Base-by-base conservation (phyloP, 2,329 filamentous ascomycete species). In the Aspergillus sp. region DNA sequence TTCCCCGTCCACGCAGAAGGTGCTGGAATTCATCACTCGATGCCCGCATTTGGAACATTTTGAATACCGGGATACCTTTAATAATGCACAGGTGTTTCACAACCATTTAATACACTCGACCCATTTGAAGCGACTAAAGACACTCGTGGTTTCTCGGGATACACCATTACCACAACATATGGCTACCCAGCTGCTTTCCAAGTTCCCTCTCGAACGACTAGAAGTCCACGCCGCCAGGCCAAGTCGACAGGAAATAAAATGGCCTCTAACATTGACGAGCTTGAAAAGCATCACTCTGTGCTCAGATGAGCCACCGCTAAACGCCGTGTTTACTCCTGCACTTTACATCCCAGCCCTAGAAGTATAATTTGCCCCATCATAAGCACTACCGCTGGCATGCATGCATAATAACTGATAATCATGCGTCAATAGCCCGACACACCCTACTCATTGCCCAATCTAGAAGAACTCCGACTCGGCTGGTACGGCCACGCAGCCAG, bases 11-110 rank as follows among this genome's bases (percentile, higher is more conserved):
- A 54, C 54, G 0, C 48, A 57, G 0, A 64, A 53, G 29, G 55
- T 52, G 3, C 48, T 67, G 10, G 58, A 65, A 33, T 58, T 61
- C 30, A 35, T 68, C 4, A 63, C 64, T 48, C 54, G 64, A 42
- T 70, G 66, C 41, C 60, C 59, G 3, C 55, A 57, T n/a, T 36
- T 70, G 1, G 58, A 60, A 42, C 51, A 62, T 45, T 56, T 67
- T 10, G 60, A 66, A 6, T 47, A 67, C 4, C 52, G 53, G 47
- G 52, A 50, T 4, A 42, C 48, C 1, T 54, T 56, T 36, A 45
- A 19, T 19, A 19, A 51, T 5, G 44, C 50, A 7, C 49, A 56
- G 10, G 54, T 50, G 0, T 53, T 65, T 28, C 60, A 58, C 34
- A 44, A 54, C 5, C 54, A 59, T 7, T 63, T 65, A 40, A 57